phyloP scores from a whole-genome alignment of 106 monocot genomes.

The Posidonia australis region DNA sequence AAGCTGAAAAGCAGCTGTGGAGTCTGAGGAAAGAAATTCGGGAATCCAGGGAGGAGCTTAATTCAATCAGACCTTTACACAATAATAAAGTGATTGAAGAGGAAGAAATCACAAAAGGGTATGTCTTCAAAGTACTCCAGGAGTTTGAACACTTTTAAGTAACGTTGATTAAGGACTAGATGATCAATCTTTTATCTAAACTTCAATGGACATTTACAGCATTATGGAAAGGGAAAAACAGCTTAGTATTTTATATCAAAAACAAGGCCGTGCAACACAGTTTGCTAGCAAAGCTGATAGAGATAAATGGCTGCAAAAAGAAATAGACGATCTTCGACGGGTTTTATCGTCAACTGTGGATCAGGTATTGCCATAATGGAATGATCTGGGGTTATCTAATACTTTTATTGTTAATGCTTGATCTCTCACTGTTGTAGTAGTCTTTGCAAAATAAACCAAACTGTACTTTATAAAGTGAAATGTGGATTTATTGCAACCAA shows the following conservation, averaged over 20 bases:
- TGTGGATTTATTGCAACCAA: too few relatives aligned
- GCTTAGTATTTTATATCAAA: conserved; percentile 92
- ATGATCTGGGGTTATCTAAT: neutral
- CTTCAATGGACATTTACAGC: conserved; percentile 15
- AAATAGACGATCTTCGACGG: conserved; percentile 86
- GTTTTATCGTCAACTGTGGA: conserved; percentile 56
- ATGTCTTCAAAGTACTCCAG: neutral
- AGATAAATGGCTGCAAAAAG: conserved; percentile 94
- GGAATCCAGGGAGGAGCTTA: conserved; percentile 79
- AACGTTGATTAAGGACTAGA: neutral
- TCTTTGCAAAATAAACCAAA: too few relatives aligned
- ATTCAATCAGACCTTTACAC: conserved; percentile 49
- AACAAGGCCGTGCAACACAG: conserved; percentile 92
- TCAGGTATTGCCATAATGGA: conserved; percentile 41
- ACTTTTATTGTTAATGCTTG: neutral
- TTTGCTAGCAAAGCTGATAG: conserved; percentile 85
- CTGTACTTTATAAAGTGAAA: too few relatives aligned
- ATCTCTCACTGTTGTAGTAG: neutral
- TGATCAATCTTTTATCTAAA: neutral
- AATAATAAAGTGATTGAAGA: conserved; percentile 64
- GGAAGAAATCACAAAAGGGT: conserved; percentile 83
- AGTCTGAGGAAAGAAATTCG: conserved; percentile 71
- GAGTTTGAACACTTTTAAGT: neutral
- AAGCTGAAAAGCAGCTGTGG: conserved; percentile 63
- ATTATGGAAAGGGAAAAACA: conserved; percentile 97